Percentiles rank a stretch among this genome's conserved stretches.
phyloP scores from a whole-genome alignment of 768 basidiomycete genomes.

The Auriscalpium orientale region DNA sequence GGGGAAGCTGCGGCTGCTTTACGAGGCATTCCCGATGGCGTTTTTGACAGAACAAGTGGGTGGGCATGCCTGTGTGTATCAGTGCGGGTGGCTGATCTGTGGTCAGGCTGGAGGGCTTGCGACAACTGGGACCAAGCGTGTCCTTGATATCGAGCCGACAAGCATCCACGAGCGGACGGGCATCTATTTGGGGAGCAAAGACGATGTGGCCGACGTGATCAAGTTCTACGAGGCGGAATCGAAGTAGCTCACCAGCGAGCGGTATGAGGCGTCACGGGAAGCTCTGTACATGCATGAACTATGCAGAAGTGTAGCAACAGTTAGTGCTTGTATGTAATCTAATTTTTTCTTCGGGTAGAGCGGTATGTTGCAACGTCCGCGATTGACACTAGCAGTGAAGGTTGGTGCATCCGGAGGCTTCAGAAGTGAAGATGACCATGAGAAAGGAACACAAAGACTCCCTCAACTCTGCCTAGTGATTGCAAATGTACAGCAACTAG shows the following conservation, averaged over 20 bases:
- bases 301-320: too few relatives aligned
- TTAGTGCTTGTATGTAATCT: too few relatives aligned
- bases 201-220: constrained; percentile 86
- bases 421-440: too few relatives aligned
- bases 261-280: too few relatives aligned
- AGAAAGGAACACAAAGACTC: too few relatives aligned
- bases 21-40: constrained; percentile 98
- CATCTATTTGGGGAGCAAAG: constrained; percentile 88
- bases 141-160: constrained; percentile 85
- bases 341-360: too few relatives aligned
- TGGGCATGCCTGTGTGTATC: not conserved
- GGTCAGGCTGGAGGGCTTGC: constrained; percentile 89
- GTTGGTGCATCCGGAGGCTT: too few relatives aligned
- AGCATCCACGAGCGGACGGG: constrained; percentile 87
- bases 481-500: too few relatives aligned
- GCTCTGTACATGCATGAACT: too few relatives aligned
- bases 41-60: constrained; percentile 86
- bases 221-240: constrained; percentile 62
- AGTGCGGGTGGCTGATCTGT: constrained; percentile 13
- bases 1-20: constrained; percentile 90
- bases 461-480: too few relatives aligned
- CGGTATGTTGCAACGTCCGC: too few relatives aligned
- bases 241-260: not conserved
- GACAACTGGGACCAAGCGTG: constrained; percentile 89
- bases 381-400: too few relatives aligned